phyloP scores from a whole-genome alignment of 805 yeast genomes.

The Pichia manshurica region DNA sequence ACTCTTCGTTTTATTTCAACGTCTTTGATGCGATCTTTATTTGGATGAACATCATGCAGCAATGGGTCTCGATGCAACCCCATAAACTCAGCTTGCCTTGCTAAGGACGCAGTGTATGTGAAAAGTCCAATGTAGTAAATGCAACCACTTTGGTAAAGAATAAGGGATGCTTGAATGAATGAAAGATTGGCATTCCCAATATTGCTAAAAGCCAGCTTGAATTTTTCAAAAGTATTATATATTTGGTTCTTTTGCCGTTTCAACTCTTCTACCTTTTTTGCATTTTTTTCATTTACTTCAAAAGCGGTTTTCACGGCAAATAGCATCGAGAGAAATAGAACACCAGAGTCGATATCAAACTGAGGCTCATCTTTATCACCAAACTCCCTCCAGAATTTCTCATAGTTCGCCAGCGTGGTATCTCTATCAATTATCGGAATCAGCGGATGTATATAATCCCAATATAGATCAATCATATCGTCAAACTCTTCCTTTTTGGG shows the following conservation, averaged over 20 bases:
- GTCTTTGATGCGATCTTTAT: conserved; percentile 9
- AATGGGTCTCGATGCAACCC: conserved; percentile 17
- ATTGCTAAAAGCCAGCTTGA: conserved; percentile 10
- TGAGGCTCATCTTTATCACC: conserved; percentile 2
- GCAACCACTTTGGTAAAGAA: conserved; percentile 12
- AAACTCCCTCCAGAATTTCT: conserved; percentile 12
- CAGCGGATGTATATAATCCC: conserved; percentile 15
- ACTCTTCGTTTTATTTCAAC: conserved; percentile 11
- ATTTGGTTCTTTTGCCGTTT: conserved; percentile 4
- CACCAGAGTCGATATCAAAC: conserved; percentile 13
- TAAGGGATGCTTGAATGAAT: conserved; percentile 13
- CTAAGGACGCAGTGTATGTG: conserved; percentile 13
- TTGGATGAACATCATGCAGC: conserved; percentile 11
- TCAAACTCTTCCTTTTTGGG: conserved; percentile 13
- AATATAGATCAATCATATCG: conserved; percentile 9
- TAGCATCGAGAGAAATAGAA: conserved; percentile 13
- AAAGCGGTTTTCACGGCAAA: conserved; percentile 11
- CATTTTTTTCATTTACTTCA: conserved; percentile 9
- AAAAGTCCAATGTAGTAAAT: conserved; percentile 13
- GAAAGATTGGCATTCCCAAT: conserved; percentile 11
- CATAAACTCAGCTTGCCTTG: conserved; percentile 16
- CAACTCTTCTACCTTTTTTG: neutral
- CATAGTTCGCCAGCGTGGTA: conserved; percentile 1
- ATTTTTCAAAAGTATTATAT: conserved; percentile 11
- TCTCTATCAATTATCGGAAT: conserved; percentile 14